Percentiles rank a stretch among this genome's conserved stretches.
Evolutionary conservation across 345 rosid species (phyloP).

Genomic region (Psidium guajava): DNA sequence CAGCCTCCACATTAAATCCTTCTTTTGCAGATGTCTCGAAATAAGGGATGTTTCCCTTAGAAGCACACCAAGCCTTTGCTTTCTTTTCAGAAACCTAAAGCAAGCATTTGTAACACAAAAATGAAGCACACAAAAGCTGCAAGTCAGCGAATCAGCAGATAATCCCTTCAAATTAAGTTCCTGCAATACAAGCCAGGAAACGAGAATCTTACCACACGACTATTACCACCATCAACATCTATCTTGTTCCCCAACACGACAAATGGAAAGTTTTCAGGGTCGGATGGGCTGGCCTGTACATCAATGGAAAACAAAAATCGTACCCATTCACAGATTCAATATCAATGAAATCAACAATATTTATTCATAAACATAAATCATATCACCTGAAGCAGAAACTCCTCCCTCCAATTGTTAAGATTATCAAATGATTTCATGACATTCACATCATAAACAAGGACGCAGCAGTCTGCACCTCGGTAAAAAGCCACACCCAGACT

Average conservation of each 20-base stretch:
- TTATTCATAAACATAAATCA: not conserved
- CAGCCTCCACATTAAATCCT: constrained; percentile 77
- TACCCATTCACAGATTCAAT: not conserved
- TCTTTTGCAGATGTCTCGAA: constrained; percentile 90
- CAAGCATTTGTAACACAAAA: not conserved
- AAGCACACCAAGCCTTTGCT: constrained; percentile 88
- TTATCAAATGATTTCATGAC: constrained; percentile 34
- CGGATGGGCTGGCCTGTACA: constrained; percentile 69
- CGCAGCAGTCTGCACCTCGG: constrained; percentile 38
- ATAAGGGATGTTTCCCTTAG: constrained; percentile 82
- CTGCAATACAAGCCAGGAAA: not conserved
- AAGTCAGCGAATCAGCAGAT: not conserved
- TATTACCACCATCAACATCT: constrained; percentile 74
- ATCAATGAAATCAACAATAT: not conserved
- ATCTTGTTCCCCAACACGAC: constrained; percentile 78
- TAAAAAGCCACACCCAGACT: constrained; percentile 41
- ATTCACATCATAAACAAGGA: constrained; percentile 23
- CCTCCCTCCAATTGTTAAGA: constrained; percentile 35
- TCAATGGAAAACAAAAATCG: not conserved
- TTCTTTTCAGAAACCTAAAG: constrained; percentile 76
- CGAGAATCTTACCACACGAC: constrained; percentile 55
- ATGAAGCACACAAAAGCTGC: not conserved
- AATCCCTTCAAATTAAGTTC: not conserved
- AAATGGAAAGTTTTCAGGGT: constrained; percentile 79
- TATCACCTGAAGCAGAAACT: constrained; percentile 25